Conservation (phyloP, 2,329 filamentous ascomycete genomes). For the Fusarium domesticum region DNA sequence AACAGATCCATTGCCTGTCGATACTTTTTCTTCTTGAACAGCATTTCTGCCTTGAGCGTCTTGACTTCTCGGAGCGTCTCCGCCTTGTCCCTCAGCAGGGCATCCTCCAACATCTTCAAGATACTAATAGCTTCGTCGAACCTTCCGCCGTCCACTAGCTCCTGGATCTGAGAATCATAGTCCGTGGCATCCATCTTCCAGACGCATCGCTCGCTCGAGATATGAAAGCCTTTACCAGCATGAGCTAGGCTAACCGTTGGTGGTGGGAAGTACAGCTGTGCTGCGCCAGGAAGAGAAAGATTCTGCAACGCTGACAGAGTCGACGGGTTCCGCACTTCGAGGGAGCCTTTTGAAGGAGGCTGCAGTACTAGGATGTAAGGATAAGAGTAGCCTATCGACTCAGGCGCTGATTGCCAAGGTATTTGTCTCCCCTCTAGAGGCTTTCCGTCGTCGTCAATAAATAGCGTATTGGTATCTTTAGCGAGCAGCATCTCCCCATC, state of each 20-base stretch:
- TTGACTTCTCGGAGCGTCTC: slow-evolving; percentile 80
- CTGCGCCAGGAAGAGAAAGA: slow-evolving; percentile 76
- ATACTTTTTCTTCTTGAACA: slow-evolving; percentile 83
- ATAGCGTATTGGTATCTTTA: slow-evolving; percentile 95
- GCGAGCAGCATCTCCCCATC: slow-evolving; percentile 87
- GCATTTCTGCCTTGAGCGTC: slow-evolving; percentile 81
- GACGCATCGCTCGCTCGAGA: slow-evolving; percentile 84
- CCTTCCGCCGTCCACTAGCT: slow-evolving; percentile 68
- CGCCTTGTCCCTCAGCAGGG: slow-evolving; percentile 77
- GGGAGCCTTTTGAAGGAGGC: slow-evolving; percentile 72
- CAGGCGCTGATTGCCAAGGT: slow-evolving; percentile 86
- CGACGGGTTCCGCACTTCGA: slow-evolving; percentile 91
- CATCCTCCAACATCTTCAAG: slow-evolving; percentile 86
- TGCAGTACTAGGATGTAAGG: slow-evolving; percentile 90
- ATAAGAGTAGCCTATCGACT: slow-evolving; percentile 93
- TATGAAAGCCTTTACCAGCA: slow-evolving; percentile 91
- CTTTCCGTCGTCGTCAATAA: slow-evolving; percentile 81
- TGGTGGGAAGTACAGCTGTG: slow-evolving; percentile 84
- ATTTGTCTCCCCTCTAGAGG: slow-evolving; percentile 80
- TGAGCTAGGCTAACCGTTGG: slow-evolving; percentile 93
- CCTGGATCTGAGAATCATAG: slow-evolving; percentile 85
- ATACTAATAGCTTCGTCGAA: slow-evolving; percentile 93
- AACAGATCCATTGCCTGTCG: slow-evolving; percentile 86
- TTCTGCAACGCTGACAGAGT: slow-evolving; percentile 88
- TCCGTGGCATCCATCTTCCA: slow-evolving; percentile 95